phyloP scores from a whole-genome alignment of 768 basidiomycete species.

The Suillus luteus region DNA sequence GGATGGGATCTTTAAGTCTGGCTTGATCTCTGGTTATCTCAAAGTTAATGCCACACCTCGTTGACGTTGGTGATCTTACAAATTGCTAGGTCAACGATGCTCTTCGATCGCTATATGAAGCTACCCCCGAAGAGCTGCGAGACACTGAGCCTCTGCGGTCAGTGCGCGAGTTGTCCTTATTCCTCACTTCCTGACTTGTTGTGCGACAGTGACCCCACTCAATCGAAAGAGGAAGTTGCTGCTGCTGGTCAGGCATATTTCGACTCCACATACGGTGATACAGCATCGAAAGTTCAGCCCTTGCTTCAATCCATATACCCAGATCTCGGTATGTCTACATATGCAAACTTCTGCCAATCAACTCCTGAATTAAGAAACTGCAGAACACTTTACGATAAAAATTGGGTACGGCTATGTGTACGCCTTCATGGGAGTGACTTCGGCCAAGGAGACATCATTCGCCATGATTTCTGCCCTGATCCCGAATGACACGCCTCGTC shows the following conservation, averaged over 20 bases:
- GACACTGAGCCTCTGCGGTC: slow-evolving; percentile 53
- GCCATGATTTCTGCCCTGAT: slow-evolving; percentile 63
- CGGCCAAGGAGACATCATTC: slow-evolving; percentile 58
- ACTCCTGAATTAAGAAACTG: slow-evolving; percentile 2
- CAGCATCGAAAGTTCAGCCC: slow-evolving; percentile 46
- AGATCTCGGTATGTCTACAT: slow-evolving; percentile 53
- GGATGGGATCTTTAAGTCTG: slow-evolving; percentile 65
- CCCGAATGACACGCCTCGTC: slow-evolving; percentile 60
- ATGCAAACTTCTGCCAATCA: neutral
- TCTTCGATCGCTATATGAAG: slow-evolving; percentile 50
- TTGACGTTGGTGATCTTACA: neutral
- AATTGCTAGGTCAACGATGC: slow-evolving; percentile 55
- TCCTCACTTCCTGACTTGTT: neutral
- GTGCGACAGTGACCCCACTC: slow-evolving; percentile 40
- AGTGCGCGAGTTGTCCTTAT: slow-evolving; percentile 12
- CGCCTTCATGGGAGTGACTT: slow-evolving; percentile 46
- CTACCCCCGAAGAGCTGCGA: slow-evolving; percentile 51
- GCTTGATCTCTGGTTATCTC: slow-evolving; percentile 57
- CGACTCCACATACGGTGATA: slow-evolving; percentile 55
- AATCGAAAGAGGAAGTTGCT: slow-evolving; percentile 46
- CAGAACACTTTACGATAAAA: slow-evolving; percentile 56
- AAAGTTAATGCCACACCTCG: slow-evolving; percentile 40
- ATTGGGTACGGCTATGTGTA: slow-evolving; percentile 63
- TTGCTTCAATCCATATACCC: slow-evolving; percentile 57
- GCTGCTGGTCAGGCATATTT: slow-evolving; percentile 47